These are phyloP conservation scores for Calendula officinalis DNA, from an alignment of 129 eudicot species.

Conservation along the genomic window DNA sequence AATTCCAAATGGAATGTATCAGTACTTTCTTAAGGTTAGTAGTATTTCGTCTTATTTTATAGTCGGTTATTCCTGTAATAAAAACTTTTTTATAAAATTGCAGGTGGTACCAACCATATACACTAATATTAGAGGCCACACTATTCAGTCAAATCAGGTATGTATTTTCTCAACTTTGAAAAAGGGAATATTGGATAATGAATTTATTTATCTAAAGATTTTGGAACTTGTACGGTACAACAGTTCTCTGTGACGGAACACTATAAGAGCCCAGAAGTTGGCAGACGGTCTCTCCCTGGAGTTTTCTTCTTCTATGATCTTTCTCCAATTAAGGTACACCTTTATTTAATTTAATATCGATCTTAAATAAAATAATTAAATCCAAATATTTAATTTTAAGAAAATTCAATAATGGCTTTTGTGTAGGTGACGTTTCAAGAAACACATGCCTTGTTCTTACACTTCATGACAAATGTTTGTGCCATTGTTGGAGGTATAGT, in stretches of 20 bases:
- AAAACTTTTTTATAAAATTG: conserved; percentile 12
- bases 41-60: neutral
- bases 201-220: neutral
- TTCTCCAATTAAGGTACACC: conserved; percentile 87
- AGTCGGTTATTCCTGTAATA: neutral
- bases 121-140: conserved; percentile 70
- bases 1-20: conserved; percentile 63
- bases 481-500: conserved; percentile 91
- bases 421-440: conserved; percentile 86
- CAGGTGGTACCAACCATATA: conserved; percentile 92
- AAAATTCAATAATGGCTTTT: neutral
- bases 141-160: conserved; percentile 92
- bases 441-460: conserved; percentile 69
- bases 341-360: conserved; percentile 2
- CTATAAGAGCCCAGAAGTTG: conserved; percentile 61
- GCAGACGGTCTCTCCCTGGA: conserved; percentile 70
- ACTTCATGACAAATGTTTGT: conserved; percentile 84
- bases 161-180: conserved; percentile 31
- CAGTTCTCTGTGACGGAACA: conserved; percentile 97
- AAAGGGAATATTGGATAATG: neutral
- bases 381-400: neutral
- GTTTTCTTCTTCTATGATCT: conserved; percentile 92
- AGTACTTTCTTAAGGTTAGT: conserved; percentile 81
- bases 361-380: conserved; percentile 1
- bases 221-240: conserved; percentile 19